phyloP scores from a whole-genome alignment of 2,329 filamentous ascomycete species.

The Fusarium poae region DNA sequence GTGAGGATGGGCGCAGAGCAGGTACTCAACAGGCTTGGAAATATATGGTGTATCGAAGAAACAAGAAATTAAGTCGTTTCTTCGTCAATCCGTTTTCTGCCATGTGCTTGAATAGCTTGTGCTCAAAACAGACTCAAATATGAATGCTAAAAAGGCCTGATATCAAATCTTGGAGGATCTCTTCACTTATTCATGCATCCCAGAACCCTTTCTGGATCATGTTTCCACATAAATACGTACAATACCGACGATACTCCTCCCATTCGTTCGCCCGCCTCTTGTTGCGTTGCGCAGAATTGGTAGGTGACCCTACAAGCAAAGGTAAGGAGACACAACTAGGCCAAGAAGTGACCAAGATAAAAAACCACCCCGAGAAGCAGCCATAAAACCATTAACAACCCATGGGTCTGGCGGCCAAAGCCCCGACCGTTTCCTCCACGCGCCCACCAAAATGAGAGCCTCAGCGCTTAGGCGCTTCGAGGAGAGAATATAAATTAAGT shows the following conservation, averaged over 20 bases:
- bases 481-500: conserved; percentile 46
- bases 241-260: conserved; percentile 16
- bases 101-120: conserved; percentile 1
- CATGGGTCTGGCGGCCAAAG: conserved; percentile 18
- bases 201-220: conserved; percentile 21
- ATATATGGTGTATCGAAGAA: conserved; percentile 26
- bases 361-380: conserved; percentile 24
- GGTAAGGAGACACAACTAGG: conserved; percentile 24
- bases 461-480: conserved; percentile 32
- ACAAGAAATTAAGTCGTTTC: conserved; percentile 29
- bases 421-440: conserved; percentile 14
- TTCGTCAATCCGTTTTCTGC: conserved; percentile 15
- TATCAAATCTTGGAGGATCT: conserved; percentile 31
- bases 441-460: conserved; percentile 29
- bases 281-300: conserved; percentile 21
- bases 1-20: conserved; percentile 38
- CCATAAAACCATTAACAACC: conserved; percentile 35
- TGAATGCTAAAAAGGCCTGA: conserved; percentile 12
- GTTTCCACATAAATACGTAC: conserved; percentile 31
- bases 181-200: conserved; percentile 23
- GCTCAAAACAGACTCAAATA: conserved; percentile 2
- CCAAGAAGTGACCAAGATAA: conserved; percentile 24
- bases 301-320: conserved; percentile 42
- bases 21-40: conserved; percentile 39
- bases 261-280: conserved; percentile 14